Conservation (phyloP, 192 early-diverging fungal species). For the Helicostylum pulchrum region DNA sequence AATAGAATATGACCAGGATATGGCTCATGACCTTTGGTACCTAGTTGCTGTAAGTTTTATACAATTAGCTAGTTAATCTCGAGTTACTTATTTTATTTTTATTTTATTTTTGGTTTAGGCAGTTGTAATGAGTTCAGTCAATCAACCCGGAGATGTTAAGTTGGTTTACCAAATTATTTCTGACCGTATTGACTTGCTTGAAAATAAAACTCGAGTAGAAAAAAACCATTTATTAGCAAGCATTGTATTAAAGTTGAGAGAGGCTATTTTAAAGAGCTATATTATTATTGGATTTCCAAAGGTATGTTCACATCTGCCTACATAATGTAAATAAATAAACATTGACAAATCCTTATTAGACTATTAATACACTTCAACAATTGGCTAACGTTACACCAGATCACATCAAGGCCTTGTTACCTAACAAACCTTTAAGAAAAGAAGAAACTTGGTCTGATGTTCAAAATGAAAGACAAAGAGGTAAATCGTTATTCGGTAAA, state of each 20-base stretch:
- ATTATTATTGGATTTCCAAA: constrained; percentile 26
- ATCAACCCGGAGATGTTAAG: constrained; percentile 21
- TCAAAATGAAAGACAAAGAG: constrained; percentile 17
- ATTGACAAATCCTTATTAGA: constrained; percentile 2
- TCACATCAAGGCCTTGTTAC: not conserved
- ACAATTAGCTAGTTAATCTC: not conserved
- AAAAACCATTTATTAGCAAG: constrained; percentile 1
- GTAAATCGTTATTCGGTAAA: constrained; percentile 18
- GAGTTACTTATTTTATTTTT: not conserved
- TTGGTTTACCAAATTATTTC: constrained; percentile 7
- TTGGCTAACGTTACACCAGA: constrained; percentile 16
- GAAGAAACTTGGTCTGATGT: constrained; percentile 22
- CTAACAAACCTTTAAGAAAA: constrained; percentile 11
- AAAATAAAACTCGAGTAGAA: not conserved
- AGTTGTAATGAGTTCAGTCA: constrained; percentile 18
- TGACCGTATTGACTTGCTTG: not conserved
- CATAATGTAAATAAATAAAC: not conserved
- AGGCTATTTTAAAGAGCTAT: constrained; percentile 20
- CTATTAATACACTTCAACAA: constrained; percentile 24
- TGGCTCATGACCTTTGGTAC: constrained; percentile 6
- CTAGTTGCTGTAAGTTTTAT: constrained; percentile 4
- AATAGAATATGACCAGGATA: constrained; percentile 1
- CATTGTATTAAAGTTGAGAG: constrained; percentile 15
- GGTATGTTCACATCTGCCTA: constrained; percentile 1
- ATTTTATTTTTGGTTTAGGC: constrained; percentile 6